Evolutionary conservation across 805 yeast species (phyloP).

Genomic region (Wickerhamiella sorbophila): DNA sequence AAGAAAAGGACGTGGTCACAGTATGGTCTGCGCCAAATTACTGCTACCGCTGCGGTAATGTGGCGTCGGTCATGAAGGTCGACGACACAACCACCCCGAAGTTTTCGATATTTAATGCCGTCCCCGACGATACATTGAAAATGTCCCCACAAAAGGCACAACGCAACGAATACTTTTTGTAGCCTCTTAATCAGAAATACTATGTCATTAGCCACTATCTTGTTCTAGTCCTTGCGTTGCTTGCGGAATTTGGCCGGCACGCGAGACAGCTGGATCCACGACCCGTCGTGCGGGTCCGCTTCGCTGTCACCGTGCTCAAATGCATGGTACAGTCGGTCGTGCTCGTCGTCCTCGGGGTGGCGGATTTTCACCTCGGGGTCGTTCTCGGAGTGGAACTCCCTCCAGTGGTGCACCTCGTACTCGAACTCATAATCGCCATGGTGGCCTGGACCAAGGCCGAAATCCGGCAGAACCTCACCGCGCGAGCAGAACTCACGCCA

Average conservation of each 20-base stretch:
- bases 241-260: slow-evolving; percentile 18
- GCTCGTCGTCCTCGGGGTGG: slow-evolving; percentile 80
- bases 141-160: slow-evolving; percentile 26
- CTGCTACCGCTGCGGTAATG: slow-evolving; percentile 95
- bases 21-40: slow-evolving; percentile 98
- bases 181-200: no score
- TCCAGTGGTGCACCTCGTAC: slow-evolving; percentile 93
- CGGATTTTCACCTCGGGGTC: slow-evolving; percentile 74
- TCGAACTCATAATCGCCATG: slow-evolving; percentile 88
- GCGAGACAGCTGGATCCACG: slow-evolving; percentile 13
- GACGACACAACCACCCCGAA: slow-evolving; percentile 76
- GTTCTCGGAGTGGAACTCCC: slow-evolving; percentile 37
- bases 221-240: no score
- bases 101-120: slow-evolving; percentile 90
- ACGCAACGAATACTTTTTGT: slow-evolving; percentile 28
- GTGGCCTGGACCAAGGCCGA: slow-evolving; percentile 88
- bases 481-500: slow-evolving; percentile 45
- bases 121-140: slow-evolving; percentile 45
- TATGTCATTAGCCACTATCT: no score
- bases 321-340: slow-evolving; percentile 72
- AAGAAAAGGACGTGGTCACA: slow-evolving; percentile 90
- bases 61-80: slow-evolving; percentile 94
- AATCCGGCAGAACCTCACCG: slow-evolving; percentile 75
- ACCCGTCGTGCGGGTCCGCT: slow-evolving; percentile 16
- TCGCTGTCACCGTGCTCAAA: slow-evolving; percentile 63